These are phyloP conservation scores for Cenchrus americanus DNA, from an alignment of 176 grass and related monocot species.

Conservation along the genomic window DNA sequence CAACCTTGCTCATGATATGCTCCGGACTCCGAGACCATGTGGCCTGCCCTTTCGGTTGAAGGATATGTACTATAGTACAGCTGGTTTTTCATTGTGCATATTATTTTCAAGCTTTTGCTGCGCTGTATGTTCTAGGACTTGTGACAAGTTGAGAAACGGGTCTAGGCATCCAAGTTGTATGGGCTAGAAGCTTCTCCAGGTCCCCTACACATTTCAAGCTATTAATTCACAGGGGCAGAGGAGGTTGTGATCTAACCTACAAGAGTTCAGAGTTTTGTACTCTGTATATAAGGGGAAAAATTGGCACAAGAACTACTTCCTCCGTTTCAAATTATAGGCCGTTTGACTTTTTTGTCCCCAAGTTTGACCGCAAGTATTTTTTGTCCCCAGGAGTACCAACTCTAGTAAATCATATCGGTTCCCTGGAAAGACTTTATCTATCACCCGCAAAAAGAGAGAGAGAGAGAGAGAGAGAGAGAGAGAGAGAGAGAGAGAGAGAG, in stretches of 20 bases:
- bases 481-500: too few species aligned
- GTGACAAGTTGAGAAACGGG: slow-evolving; percentile 20
- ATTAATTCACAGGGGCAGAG: slow-evolving; percentile 20
- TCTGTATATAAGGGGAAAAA: slow-evolving; percentile 26
- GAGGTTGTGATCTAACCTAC: slow-evolving; percentile 24
- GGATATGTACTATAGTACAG: slow-evolving; percentile 7
- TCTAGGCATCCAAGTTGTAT: slow-evolving; percentile 30
- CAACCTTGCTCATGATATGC: background rate
- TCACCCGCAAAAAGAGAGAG: too few species aligned
- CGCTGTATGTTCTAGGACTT: background rate
- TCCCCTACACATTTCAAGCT: slow-evolving; percentile 20
- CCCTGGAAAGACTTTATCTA: background rate
- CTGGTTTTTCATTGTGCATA: slow-evolving; percentile 23
- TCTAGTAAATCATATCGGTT: slow-evolving; percentile 12
- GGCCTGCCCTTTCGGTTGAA: slow-evolving; percentile 28
- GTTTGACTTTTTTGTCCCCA: too few species aligned
- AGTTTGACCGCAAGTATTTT: too few species aligned
- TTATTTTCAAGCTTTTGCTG: background rate
- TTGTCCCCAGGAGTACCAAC: background rate
- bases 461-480: too few species aligned
- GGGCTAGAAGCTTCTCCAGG: slow-evolving; percentile 32
- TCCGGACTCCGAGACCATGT: slow-evolving; percentile 31
- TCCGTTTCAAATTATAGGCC: too few species aligned
- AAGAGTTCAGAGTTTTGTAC: background rate
- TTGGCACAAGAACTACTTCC: background rate